phyloP scores from a whole-genome alignment of 2,329 filamentous ascomycete species.

The Xylaria multiplex region DNA sequence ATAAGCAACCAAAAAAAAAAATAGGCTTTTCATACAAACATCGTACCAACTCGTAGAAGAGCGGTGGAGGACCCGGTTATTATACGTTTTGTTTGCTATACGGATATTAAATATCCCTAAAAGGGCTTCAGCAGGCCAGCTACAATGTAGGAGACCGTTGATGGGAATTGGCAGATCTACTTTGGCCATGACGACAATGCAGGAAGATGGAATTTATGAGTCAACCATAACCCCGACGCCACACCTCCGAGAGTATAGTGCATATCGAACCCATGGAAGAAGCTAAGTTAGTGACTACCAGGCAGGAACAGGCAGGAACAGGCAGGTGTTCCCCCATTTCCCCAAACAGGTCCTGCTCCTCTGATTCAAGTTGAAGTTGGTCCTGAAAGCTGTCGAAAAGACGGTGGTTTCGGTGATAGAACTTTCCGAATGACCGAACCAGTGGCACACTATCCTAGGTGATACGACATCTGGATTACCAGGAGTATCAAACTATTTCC shows the following conservation, averaged over 20 bases:
- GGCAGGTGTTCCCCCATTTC: neutral
- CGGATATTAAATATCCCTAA: neutral
- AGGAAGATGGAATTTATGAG: conserved; percentile 28
- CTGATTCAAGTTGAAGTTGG: neutral
- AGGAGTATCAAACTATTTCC: neutral
- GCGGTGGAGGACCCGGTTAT: neutral
- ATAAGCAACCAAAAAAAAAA: neutral
- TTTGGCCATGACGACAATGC: conserved; percentile 7
- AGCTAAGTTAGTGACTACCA: conserved; percentile 16
- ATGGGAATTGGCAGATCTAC: conserved; percentile 11
- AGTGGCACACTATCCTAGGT: neutral
- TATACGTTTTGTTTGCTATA: neutral
- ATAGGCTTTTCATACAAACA: conserved; percentile 1
- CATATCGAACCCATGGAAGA: conserved; percentile 12
- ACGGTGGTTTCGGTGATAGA: neutral
- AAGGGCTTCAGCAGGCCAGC: neutral
- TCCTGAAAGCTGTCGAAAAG: neutral
- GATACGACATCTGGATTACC: neutral
- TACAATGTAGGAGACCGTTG: neutral
- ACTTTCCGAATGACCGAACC: neutral
- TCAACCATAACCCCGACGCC: conserved; percentile 21
- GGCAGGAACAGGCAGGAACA: conserved; percentile 12
- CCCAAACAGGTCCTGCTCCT: neutral
- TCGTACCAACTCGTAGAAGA: neutral
- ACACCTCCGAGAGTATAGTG: conserved; percentile 22